A percentile compares a stretch with the other conserved stretches of the same genome.
These are phyloP conservation scores for Trichoderma sp. DNA, from an alignment of 2,329 filamentous ascomycete genomes.

Conservation along the genomic window DNA sequence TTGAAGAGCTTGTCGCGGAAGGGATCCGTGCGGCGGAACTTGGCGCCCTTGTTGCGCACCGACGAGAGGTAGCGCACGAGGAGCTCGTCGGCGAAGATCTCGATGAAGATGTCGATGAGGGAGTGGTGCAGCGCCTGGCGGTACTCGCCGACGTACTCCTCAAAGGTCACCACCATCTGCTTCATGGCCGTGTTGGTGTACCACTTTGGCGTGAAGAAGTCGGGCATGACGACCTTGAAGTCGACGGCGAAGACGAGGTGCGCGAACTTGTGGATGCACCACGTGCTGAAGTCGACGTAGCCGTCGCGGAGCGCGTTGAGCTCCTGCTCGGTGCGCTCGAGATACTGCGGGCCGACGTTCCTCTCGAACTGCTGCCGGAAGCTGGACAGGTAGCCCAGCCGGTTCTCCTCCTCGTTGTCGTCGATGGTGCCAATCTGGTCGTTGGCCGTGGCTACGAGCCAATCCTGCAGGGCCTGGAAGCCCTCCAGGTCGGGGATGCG, in stretches of 20 bases:
- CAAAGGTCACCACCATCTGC: constrained; percentile 89
- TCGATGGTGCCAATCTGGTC: constrained; percentile 99
- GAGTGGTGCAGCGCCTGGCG: constrained; percentile 78
- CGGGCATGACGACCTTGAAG: constrained; percentile 76
- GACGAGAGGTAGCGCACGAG: constrained; percentile 78
- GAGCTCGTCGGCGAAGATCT: constrained; percentile 89
- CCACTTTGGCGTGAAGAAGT: constrained; percentile 91
- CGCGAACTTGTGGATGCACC: constrained; percentile 85
- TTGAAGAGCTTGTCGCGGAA: constrained; percentile 93
- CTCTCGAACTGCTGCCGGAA: constrained; percentile 82
- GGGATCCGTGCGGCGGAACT: constrained; percentile 81
- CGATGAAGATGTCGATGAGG: constrained; percentile 84
- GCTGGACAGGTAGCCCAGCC: constrained; percentile 76
- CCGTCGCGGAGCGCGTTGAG: constrained; percentile 76
- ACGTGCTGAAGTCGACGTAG: constrained; percentile 92
- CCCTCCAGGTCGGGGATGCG: constrained; percentile 56
- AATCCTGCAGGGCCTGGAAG: constrained; percentile 84
- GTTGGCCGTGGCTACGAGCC: constrained; percentile 94
- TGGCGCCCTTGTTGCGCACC: constrained; percentile 85
- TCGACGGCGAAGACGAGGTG: constrained; percentile 86
- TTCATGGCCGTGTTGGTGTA: constrained; percentile 84
- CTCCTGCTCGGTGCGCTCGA: constrained; percentile 70
- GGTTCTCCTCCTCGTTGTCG: constrained; percentile 74
- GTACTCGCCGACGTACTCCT: constrained; percentile 92
- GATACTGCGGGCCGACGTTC: constrained; percentile 75